A percentile compares a stretch with the other conserved stretches of the same genome.
Evolutionary conservation across 2,329 filamentous ascomycete species (phyloP).

Genomic region (Epichloe sibirici): DNA sequence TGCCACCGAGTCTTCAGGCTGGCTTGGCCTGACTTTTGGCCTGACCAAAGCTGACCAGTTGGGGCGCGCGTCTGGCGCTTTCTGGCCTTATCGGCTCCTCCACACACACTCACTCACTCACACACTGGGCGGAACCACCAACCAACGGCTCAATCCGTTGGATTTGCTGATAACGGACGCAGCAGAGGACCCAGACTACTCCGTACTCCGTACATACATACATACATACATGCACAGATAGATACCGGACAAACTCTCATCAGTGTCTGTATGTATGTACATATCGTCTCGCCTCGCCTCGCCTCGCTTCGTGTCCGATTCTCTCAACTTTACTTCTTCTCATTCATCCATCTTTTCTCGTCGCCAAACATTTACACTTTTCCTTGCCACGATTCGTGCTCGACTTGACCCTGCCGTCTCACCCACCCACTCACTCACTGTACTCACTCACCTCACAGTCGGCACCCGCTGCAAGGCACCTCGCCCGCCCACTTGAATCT

Average conservation of each 20-base stretch:
- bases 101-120: neutral
- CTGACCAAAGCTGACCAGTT: neutral
- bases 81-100: neutral
- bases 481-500: neutral
- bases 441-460: too few species aligned
- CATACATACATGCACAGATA: too few species aligned
- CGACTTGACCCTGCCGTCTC: too few species aligned
- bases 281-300: neutral
- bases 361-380: too few species aligned
- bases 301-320: neutral
- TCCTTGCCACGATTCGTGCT: too few species aligned
- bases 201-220: too few species aligned
- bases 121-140: neutral
- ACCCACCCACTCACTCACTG: too few species aligned
- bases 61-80: neutral
- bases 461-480: neutral
- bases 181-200: neutral
- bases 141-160: neutral
- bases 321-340: too few species aligned
- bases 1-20: too few species aligned
- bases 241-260: neutral
- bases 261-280: too few species aligned
- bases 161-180: slow-evolving; percentile 4
- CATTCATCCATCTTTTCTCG: too few species aligned
- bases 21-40: neutral